Conservation (phyloP, 768 basidiomycete genomes). For the Xerocomus brunneocitrinus region DNA sequence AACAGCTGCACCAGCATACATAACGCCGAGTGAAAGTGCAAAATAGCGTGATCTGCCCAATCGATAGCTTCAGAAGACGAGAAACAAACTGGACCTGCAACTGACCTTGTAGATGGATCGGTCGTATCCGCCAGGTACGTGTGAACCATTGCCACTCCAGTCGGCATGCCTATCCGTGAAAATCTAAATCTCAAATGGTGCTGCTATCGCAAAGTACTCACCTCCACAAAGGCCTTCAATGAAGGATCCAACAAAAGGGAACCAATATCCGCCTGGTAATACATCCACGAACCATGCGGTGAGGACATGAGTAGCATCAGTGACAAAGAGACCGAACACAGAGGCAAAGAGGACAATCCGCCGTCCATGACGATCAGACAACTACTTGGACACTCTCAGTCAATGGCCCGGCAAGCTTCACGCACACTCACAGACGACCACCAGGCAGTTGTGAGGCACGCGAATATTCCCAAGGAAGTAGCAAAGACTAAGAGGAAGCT, state of each 20-base stretch:
- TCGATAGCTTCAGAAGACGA: slow-evolving; percentile 5
- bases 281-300: slow-evolving; percentile 53
- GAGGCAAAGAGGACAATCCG: slow-evolving; percentile 59
- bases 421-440: slow-evolving; percentile 69
- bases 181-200: background rate
- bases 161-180: slow-evolving; percentile 42
- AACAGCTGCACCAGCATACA: slow-evolving; percentile 70
- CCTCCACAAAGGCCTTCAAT: slow-evolving; percentile 74
- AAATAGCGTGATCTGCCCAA: slow-evolving; percentile 54
- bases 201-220: slow-evolving; percentile 26
- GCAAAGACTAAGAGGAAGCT: slow-evolving; percentile 47
- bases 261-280: slow-evolving; percentile 81
- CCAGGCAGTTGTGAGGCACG: slow-evolving; percentile 77
- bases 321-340: slow-evolving; percentile 53
- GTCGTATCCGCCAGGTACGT: slow-evolving; percentile 71
- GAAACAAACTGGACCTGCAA: background rate
- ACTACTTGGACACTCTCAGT: slow-evolving; percentile 33
- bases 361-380: slow-evolving; percentile 77
- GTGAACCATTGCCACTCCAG: slow-evolving; percentile 48
- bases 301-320: slow-evolving; percentile 63
- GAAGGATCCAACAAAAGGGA: slow-evolving; percentile 59
- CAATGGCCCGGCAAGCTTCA: background rate
- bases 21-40: slow-evolving; percentile 60
- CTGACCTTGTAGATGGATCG: slow-evolving; percentile 49
- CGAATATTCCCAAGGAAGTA: slow-evolving; percentile 63